phyloP scores from a whole-genome alignment of 202 grass and related monocot genomes.

The Setaria viridis region DNA sequence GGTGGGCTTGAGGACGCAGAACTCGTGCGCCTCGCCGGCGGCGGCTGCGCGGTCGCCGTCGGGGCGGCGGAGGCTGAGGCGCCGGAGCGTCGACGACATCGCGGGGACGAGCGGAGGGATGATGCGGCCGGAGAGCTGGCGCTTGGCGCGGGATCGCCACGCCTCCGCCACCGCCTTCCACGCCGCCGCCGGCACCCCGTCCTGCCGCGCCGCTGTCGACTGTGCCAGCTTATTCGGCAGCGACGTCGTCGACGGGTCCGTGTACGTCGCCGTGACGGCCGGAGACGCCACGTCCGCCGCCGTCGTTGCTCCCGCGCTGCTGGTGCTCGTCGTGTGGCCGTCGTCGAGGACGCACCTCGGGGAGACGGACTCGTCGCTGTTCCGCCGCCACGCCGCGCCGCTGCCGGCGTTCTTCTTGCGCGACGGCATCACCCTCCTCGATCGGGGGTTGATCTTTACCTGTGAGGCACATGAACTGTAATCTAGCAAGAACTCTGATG shows the following conservation, averaged over 20 bases:
- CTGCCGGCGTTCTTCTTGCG: background rate
- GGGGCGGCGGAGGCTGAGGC: conserved; percentile 27
- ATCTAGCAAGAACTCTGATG: too few species aligned
- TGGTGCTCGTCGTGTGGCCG: background rate
- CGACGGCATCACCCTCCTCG: background rate
- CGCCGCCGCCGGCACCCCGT: background rate
- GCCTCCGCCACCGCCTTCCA: conserved; percentile 60
- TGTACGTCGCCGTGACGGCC: background rate
- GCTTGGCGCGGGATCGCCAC: conserved; percentile 55
- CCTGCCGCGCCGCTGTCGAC: too few species aligned
- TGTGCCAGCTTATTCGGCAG: background rate
- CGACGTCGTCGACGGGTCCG: background rate
- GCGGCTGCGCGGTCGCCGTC: too few species aligned
- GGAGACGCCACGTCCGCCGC: background rate
- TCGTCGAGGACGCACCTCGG: conserved; percentile 45
- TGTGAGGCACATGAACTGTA: background rate
- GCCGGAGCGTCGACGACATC: conserved; percentile 40
- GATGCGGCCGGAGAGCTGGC: conserved; percentile 51
- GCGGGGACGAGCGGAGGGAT: conserved; percentile 41
- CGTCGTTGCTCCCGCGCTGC: background rate
- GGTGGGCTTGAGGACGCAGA: conserved; percentile 19
- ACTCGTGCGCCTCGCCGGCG: background rate
- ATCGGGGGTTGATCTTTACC: background rate
- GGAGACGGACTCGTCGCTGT: conserved; percentile 38
- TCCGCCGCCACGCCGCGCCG: background rate